Conservation (phyloP, 805 yeast species). For the Candida xiaguanensis region DNA sequence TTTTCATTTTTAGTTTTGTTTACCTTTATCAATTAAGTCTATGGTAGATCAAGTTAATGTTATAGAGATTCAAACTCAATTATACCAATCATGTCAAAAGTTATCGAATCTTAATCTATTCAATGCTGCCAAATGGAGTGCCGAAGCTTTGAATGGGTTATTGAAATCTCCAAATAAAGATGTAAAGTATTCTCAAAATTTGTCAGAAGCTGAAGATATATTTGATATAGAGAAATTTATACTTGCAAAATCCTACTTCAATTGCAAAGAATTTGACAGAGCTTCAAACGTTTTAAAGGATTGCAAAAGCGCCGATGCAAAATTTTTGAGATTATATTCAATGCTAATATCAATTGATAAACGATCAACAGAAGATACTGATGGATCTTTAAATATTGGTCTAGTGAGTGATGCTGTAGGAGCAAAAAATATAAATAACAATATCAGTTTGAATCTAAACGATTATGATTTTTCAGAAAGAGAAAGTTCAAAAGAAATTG, state of each 20-base stretch:
- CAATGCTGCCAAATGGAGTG: constrained; percentile 77
- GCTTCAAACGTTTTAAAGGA: constrained; percentile 57
- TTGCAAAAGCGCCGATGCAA: constrained; percentile 47
- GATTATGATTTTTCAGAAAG: background rate
- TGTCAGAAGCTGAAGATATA: constrained; percentile 27
- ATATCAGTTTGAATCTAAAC: background rate
- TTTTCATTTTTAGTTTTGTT: background rate
- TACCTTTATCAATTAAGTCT: background rate
- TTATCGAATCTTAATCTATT: constrained; percentile 57
- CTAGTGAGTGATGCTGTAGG: constrained; percentile 10
- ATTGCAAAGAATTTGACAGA: constrained; percentile 80
- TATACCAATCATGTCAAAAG: constrained; percentile 27
- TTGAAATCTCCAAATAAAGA: constrained; percentile 8
- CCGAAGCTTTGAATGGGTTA: constrained; percentile 74
- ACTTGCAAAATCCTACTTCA: constrained; percentile 72
- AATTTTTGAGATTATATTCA: constrained; percentile 67
- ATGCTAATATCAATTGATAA: constrained; percentile 75
- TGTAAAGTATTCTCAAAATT: constrained; percentile 11
- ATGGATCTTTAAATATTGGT: constrained; percentile 53
- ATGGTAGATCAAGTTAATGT: constrained; percentile 8
- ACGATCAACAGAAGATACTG: constrained; percentile 63
- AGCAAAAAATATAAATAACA: background rate
- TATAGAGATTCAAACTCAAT: constrained; percentile 19
- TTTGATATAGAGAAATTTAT: constrained; percentile 43
- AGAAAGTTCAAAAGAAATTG: constrained; percentile 9